Evolutionary conservation across 805 yeast species (phyloP).

Genomic region (Saccharomycopsis olivae): DNA sequence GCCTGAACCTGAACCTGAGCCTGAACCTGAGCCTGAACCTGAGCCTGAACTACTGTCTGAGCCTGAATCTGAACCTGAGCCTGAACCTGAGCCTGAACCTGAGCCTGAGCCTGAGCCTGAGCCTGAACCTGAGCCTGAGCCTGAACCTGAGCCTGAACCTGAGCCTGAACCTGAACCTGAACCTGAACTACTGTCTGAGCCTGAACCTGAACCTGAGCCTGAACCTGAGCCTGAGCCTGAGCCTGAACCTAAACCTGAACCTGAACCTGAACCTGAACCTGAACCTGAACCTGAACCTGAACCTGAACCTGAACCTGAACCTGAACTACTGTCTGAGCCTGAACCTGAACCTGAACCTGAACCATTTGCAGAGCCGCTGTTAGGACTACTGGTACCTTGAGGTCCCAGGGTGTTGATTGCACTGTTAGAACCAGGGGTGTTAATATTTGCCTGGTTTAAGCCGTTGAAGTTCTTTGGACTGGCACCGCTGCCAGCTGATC

Average conservation of each 20-base stretch:
- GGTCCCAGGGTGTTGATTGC: too few species aligned
- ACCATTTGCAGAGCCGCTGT: too few species aligned
- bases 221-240: conserved; percentile 1
- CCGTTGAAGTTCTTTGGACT: too few species aligned
- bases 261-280: not conserved
- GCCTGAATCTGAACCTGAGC: not conserved
- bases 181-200: not conserved
- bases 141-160: not conserved
- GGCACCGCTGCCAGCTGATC: too few species aligned
- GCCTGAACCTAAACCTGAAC: not conserved
- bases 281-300: not conserved
- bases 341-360: too few species aligned
- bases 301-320: not conserved
- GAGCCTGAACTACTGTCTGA: not conserved
- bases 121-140: not conserved
- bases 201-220: conserved; percentile 1
- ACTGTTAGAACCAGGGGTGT: too few species aligned
- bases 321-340: too few species aligned
- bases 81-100: not conserved
- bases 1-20: not conserved
- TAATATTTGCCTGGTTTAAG: too few species aligned
- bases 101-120: not conserved
- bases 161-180: not conserved
- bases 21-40: not conserved
- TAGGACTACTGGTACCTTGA: too few species aligned